Percentiles rank a stretch among this genome's conserved stretches.
Conservation (phyloP, 106 monocot genomes). For the Dendrobium nobile region DNA sequence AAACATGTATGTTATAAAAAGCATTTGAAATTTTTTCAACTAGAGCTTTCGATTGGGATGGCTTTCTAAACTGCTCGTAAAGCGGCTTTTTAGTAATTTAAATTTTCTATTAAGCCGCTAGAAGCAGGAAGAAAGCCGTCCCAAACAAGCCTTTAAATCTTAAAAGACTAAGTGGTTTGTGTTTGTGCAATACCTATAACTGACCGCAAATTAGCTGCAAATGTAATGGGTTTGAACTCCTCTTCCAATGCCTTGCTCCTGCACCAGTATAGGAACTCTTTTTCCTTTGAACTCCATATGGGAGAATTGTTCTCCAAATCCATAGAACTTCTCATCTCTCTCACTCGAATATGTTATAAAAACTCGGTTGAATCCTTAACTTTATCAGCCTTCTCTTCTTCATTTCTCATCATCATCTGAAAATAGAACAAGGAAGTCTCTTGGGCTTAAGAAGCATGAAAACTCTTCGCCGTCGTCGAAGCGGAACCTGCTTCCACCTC, state of each 20-base stretch:
- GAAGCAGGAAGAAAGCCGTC: too few relatives aligned
- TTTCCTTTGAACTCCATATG: constrained; percentile 75
- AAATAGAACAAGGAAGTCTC: constrained; percentile 17
- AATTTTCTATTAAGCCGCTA: too few relatives aligned
- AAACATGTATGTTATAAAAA: background rate
- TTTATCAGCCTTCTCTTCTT: constrained; percentile 11
- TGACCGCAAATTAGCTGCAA: constrained; percentile 74
- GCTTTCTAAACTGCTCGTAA: too few relatives aligned
- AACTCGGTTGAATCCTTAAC: constrained; percentile 45
- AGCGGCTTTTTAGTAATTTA: too few relatives aligned
- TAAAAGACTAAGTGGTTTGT: too few relatives aligned
- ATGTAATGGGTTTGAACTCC: constrained; percentile 89
- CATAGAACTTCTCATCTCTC: constrained; percentile 62
- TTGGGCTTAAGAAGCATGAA: constrained; percentile 9
- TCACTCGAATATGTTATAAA: constrained; percentile 56
- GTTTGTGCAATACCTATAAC: constrained; percentile 48
- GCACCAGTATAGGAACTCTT: constrained; percentile 73
- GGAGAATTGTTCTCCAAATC: constrained; percentile 94
- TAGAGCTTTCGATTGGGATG: too few relatives aligned
- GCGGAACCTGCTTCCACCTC: constrained; percentile 20
- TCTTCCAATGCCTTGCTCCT: constrained; percentile 92
- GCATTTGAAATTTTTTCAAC: background rate
- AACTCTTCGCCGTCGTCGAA: background rate
- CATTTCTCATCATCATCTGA: constrained; percentile 8
- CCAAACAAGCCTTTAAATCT: too few relatives aligned